Conservation (phyloP, 164 flowering plant species). For the Vitis amurensis region DNA sequence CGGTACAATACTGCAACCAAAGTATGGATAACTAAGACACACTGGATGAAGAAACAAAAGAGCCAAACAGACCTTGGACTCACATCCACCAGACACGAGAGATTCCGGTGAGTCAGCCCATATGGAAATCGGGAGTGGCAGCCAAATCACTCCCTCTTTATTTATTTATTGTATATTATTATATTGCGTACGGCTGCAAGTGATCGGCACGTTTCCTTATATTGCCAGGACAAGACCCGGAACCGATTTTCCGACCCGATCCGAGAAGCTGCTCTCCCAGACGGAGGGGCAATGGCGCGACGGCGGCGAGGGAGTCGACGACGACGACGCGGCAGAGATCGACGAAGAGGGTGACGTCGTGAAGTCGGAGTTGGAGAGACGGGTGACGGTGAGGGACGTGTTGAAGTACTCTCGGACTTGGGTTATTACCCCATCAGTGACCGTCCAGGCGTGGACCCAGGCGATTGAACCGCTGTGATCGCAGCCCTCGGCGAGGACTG, state of each 20-base stretch:
- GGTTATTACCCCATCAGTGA: slow-evolving; percentile 68
- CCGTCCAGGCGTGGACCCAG: slow-evolving; percentile 89
- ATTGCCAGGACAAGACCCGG: slow-evolving; percentile 84
- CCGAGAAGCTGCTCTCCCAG: slow-evolving; percentile 73
- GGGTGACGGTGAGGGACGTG: slow-evolving; percentile 71
- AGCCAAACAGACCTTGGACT: too few species aligned
- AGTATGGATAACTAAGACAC: too few species aligned
- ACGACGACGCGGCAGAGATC: slow-evolving; percentile 3
- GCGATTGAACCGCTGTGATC: slow-evolving; percentile 39
- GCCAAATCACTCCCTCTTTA: neutral
- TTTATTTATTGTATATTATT: slow-evolving; percentile 4
- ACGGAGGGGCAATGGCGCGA: slow-evolving; percentile 47
- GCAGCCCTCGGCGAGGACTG: slow-evolving; percentile 74
- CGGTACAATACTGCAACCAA: too few species aligned
- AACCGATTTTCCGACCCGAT: slow-evolving; percentile 62
- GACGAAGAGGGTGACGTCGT: slow-evolving; percentile 13
- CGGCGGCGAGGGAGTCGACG: slow-evolving; percentile 13
- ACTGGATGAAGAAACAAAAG: too few species aligned
- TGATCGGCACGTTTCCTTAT: slow-evolving; percentile 7
- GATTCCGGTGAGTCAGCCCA: neutral
- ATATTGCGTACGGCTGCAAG: slow-evolving; percentile 11
- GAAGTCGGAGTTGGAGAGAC: slow-evolving; percentile 24
- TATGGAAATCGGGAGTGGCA: neutral
- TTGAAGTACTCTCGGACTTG: slow-evolving; percentile 83
- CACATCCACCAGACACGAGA: too few species aligned